Evolutionary conservation across 1,284 basidiomycete genomes (phyloP), one percentile per base, ranked within the genome.

Genomic region (Boletus semigastroideus): DNA sequence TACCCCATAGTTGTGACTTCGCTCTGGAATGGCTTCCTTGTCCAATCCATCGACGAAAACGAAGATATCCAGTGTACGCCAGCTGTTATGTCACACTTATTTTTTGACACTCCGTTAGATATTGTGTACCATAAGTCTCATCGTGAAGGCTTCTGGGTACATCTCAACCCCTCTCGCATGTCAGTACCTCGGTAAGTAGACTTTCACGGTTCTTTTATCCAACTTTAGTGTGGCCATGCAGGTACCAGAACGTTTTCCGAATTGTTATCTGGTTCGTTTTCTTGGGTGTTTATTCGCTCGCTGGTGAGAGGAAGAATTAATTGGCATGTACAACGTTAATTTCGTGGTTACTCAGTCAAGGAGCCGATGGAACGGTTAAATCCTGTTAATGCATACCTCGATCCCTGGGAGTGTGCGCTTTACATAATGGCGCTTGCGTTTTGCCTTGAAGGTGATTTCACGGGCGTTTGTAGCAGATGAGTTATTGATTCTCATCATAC

Each of bases 191-290:
- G 87, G 78, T 91, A 76, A 62, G 63, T 22, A 12, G 2, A 20
- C 16, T 55, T 28, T 27, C 27, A 20, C 8, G 0, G 2, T 8
- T 8, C 25, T 22, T 37, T 46, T 2, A 36, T 42, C 11, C 52
- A 28, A 36, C 34, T 43, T 52, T 48, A 52, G 43, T 38, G 5
- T 37, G 5, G 27, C 11, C 53, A 7, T 37, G 14, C 49, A 86
- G 86, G 51, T 91, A 90, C 62, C 90, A 90, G 62, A 92, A 90
- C 57, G 76, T 82, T 40, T 83, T 91, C 62, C 79, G 87, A 19
- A 83, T 94, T 54, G 45, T 77, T 3, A 77, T 95, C 19, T 96
- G 94, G 94, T 66, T 93, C 40, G 73, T 92, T 59, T 95, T 94
- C 74, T 78, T 97, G 16, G 77, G 83, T 39, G 83, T 86, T 11